Conservation (phyloP, 1,284 basidiomycete genomes). For the Vanrija sp. region DNA sequence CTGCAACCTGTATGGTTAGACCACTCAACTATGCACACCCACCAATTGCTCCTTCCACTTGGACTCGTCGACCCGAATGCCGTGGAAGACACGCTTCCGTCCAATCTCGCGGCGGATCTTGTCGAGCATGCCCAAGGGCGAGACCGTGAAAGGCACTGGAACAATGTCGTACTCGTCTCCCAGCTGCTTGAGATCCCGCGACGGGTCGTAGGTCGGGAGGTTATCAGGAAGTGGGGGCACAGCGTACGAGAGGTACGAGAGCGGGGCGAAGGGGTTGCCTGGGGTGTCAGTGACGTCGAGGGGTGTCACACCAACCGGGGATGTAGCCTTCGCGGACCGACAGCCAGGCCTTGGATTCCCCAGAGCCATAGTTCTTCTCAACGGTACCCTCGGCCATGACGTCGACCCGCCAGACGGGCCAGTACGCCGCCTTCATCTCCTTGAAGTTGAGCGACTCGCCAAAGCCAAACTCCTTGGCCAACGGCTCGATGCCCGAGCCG, state of each 20-base stretch:
- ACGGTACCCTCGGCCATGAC: slow-evolving; percentile 31
- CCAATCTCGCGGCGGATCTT: slow-evolving; percentile 28
- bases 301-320: slow-evolving; percentile 24
- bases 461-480: slow-evolving; percentile 32
- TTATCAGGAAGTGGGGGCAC: slow-evolving; percentile 31
- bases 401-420: slow-evolving; percentile 42
- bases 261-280: slow-evolving; percentile 47
- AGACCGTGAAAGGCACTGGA: slow-evolving; percentile 54
- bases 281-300: not conserved
- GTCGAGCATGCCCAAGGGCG: slow-evolving; percentile 33
- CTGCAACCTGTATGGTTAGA: slow-evolving; percentile 28
- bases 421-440: slow-evolving; percentile 37
- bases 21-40: slow-evolving; percentile 17
- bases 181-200: slow-evolving; percentile 54
- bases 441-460: slow-evolving; percentile 26
- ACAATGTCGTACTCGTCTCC: slow-evolving; percentile 63
- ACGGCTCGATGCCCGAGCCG: slow-evolving; percentile 20
- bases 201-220: slow-evolving; percentile 34
- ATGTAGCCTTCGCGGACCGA: slow-evolving; percentile 36
- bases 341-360: slow-evolving; percentile 21
- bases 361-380: slow-evolving; percentile 7
- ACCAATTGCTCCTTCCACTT: slow-evolving; percentile 40
- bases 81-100: slow-evolving; percentile 13
- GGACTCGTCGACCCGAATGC: slow-evolving; percentile 23
- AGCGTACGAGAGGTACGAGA: slow-evolving; percentile 44